These are phyloP conservation scores for Speleostelium caveatum DNA, from an alignment of 78 protist species.

Conservation along the genomic window DNA sequence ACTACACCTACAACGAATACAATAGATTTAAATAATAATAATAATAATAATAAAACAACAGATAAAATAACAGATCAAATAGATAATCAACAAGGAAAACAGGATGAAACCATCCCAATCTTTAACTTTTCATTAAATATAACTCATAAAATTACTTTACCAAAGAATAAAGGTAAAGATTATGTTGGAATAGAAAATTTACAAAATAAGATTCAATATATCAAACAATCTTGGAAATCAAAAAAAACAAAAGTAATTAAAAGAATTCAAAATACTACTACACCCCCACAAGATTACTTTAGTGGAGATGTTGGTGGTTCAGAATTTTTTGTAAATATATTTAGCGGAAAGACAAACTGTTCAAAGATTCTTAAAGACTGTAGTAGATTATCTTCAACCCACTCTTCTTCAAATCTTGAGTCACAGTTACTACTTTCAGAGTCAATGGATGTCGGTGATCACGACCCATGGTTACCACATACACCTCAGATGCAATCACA, in stretches of 20 bases:
- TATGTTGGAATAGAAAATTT: not conserved
- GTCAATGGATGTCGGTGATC: not conserved
- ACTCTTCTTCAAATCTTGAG: no score
- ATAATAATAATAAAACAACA: not conserved
- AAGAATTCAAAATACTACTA: not conserved
- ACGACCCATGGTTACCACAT: not conserved
- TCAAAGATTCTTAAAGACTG: conserved; percentile 37
- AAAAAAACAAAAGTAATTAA: not conserved
- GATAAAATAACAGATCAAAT: not conserved
- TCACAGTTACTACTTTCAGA: not conserved
- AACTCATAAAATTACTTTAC: conserved; percentile 37
- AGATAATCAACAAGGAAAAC: no score
- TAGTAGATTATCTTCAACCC: conserved; percentile 12
- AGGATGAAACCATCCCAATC: no score
- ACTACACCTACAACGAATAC: not conserved
- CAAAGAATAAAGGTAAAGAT: conserved; percentile 16
- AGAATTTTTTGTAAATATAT: conserved; percentile 8
- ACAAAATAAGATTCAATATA: not conserved
- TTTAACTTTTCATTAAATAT: conserved; percentile 52
- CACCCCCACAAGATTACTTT: no score
- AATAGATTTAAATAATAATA: not conserved
- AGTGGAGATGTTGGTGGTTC: conserved; percentile 32
- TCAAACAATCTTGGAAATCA: not conserved
- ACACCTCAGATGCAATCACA: not conserved
- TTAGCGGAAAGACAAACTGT: conserved; percentile 13